A percentile compares a stretch with the other conserved stretches of the same genome.
Conservation (phyloP, 2,329 filamentous ascomycete genomes). For the Diplodia corticola region DNA sequence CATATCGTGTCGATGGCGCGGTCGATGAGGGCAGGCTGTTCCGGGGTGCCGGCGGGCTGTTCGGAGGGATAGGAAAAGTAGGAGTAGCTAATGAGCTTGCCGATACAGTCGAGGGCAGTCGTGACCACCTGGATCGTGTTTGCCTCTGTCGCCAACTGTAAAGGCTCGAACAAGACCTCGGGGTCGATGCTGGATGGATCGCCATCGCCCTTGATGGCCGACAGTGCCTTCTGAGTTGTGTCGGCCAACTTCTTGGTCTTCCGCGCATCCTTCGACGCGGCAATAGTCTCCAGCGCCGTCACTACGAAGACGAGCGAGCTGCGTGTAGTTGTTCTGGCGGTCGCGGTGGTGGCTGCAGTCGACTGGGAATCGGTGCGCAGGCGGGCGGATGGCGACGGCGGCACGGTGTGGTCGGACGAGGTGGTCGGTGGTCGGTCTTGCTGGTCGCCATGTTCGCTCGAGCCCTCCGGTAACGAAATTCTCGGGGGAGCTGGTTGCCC, state of each 20-base stretch:
- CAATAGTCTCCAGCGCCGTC: slow-evolving; percentile 88
- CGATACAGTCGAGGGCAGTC: slow-evolving; percentile 92
- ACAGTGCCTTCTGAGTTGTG: slow-evolving; percentile 75
- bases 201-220: slow-evolving; percentile 76
- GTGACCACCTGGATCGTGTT: slow-evolving; percentile 83
- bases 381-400: slow-evolving; percentile 13
- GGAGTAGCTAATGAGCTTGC: slow-evolving; percentile 97
- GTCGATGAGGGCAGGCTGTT: slow-evolving; percentile 78
- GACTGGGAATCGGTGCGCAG: slow-evolving; percentile 61
- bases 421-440: slow-evolving; percentile 6
- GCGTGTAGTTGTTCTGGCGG: slow-evolving; percentile 64
- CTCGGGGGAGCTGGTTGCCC: slow-evolving; percentile 5
- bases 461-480: slow-evolving; percentile 16
- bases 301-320: slow-evolving; percentile 96
- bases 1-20: slow-evolving; percentile 98
- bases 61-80: slow-evolving; percentile 79
- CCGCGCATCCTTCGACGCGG: slow-evolving; percentile 84
- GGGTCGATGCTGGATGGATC: slow-evolving; percentile 82
- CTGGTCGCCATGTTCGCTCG: not conserved
- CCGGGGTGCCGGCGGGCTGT: slow-evolving; percentile 37
- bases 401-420: slow-evolving; percentile 8
- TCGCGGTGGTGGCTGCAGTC: slow-evolving; percentile 54
- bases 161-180: slow-evolving; percentile 85
- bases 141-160: slow-evolving; percentile 86
- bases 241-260: slow-evolving; percentile 83